Conservation (phyloP, 768 basidiomycete genomes). For the Omphalotus guepiniiformis region DNA sequence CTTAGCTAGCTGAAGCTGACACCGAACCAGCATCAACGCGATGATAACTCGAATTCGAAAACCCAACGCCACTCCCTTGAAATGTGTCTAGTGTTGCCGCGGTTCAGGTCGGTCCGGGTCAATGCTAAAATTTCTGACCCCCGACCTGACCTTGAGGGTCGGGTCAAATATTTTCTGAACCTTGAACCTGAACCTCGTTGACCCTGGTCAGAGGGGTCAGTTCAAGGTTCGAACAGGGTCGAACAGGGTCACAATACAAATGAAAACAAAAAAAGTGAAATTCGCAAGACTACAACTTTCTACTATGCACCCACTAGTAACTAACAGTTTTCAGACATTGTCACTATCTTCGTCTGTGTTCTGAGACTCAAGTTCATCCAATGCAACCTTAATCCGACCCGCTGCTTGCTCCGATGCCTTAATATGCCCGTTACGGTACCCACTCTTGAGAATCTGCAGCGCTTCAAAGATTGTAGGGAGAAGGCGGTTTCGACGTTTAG, state of each 20-base stretch:
- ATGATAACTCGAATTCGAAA: too few species aligned
- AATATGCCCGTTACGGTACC: slow-evolving; percentile 24
- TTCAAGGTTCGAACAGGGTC: neutral
- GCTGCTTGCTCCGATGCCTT: slow-evolving; percentile 15
- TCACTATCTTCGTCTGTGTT: too few species aligned
- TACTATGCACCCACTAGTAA: neutral
- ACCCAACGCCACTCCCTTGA: too few species aligned
- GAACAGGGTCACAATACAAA: neutral
- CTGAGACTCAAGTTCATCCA: neutral
- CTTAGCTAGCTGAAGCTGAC: too few species aligned
- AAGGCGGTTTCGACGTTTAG: slow-evolving; percentile 16
- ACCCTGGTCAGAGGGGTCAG: neutral
- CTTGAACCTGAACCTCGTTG: neutral
- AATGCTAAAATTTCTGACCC: too few species aligned
- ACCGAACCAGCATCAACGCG: too few species aligned
- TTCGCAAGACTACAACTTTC: neutral
- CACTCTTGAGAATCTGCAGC: slow-evolving; percentile 26
- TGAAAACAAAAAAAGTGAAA: neutral
- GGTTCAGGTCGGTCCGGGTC: too few species aligned
- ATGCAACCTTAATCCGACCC: neutral
- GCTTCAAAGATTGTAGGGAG: slow-evolving; percentile 20
- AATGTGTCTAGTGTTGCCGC: too few species aligned
- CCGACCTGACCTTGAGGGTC: too few species aligned
- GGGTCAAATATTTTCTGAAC: neutral
- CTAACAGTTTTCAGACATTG: too few species aligned